A percentile compares a stretch with the other conserved stretches of the same genome.
Conservation (phyloP, 768 basidiomycete genomes). For the Lactifluus volemus region DNA sequence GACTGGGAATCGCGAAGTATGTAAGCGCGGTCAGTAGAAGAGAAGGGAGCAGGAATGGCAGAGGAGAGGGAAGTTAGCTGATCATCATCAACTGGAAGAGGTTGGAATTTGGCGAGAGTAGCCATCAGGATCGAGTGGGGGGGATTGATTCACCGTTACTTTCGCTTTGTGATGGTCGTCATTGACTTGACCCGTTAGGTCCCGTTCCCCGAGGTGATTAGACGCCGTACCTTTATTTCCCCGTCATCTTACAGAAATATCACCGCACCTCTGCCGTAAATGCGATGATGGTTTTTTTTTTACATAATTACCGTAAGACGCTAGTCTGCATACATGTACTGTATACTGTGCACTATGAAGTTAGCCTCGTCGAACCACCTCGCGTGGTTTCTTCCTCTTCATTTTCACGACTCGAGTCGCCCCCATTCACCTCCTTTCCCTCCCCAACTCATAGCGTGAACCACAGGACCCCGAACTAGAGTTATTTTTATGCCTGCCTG, state of each 20-base stretch:
- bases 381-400: background rate
- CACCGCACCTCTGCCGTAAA: background rate
- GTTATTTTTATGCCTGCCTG: conserved; percentile 1
- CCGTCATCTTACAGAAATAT: no score
- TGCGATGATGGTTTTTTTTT: background rate
- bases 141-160: background rate
- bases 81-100: conserved; percentile 5
- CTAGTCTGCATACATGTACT: no score
- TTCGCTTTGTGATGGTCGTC: background rate
- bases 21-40: conserved; percentile 9
- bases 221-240: no score
- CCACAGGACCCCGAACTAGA: background rate
- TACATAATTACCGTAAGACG: background rate
- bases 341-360: background rate
- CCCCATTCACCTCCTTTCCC: background rate
- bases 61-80: background rate
- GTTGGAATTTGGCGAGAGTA: conserved; percentile 13
- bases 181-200: background rate
- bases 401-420: background rate
- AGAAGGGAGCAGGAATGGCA: conserved; percentile 17
- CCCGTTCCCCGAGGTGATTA: no score
- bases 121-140: conserved; percentile 3
- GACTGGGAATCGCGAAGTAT: conserved; percentile 1
- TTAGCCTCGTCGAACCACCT: background rate
- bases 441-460: background rate